Conservation (phyloP, 1,284 basidiomycete species). For the Cystobasidium slooffiae region DNA sequence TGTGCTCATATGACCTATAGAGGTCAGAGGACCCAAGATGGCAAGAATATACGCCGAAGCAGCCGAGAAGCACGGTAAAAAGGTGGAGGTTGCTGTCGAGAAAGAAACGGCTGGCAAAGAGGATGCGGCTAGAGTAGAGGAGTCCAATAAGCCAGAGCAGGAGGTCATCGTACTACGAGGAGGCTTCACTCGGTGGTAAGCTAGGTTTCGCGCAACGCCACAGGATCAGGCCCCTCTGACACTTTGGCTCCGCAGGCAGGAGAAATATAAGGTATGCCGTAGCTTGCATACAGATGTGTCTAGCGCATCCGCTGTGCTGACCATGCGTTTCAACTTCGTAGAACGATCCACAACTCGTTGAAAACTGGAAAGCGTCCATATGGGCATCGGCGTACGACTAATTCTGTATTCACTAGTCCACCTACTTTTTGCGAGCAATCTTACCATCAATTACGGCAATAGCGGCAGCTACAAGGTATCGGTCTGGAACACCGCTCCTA, state of each 20-base stretch:
- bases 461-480: too few relatives aligned
- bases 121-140: background rate
- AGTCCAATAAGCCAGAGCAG: conserved; percentile 20
- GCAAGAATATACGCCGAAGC: conserved; percentile 37
- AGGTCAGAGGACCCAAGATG: conserved; percentile 38
- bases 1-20: background rate
- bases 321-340: too few relatives aligned
- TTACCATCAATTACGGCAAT: too few relatives aligned
- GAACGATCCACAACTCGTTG: conserved; percentile 21
- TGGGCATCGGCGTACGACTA: background rate
- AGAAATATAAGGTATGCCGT: conserved; percentile 32
- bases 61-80: conserved; percentile 15
- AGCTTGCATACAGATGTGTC: too few relatives aligned
- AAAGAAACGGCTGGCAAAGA: conserved; percentile 18
- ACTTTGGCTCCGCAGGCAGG: conserved; percentile 17
- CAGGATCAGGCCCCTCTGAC: background rate
- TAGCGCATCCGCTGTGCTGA: too few relatives aligned
- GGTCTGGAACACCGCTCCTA: too few relatives aligned
- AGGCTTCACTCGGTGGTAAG: conserved; percentile 38
- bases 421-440: too few relatives aligned
- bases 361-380: background rate
- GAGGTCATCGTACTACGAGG: conserved; percentile 37
- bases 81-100: conserved; percentile 11
- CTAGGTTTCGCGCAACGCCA: background rate
- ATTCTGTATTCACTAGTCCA: background rate